These are phyloP conservation scores for Pythium brassicae DNA, from an alignment of 352 stramenopile species.

Conservation along the genomic window DNA sequence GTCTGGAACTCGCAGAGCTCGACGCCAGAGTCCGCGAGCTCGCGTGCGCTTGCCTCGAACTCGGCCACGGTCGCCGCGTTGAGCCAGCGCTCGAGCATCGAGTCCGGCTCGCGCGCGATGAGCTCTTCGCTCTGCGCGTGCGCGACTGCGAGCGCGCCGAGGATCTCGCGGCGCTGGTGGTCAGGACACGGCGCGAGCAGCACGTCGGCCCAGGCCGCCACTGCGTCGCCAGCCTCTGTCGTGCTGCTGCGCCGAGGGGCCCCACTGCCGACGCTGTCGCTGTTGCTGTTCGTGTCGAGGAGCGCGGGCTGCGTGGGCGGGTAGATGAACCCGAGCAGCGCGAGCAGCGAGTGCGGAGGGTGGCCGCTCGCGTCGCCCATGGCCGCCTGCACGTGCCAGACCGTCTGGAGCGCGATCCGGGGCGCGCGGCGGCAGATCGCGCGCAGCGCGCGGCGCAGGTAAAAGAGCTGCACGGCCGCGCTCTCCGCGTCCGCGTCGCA, in stretches of 20 bases:
- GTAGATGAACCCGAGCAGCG: slow-evolving; percentile 63
- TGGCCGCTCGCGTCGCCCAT: slow-evolving; percentile 47
- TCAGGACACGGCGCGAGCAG: slow-evolving; percentile 54
- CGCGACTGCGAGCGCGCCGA: slow-evolving; percentile 32
- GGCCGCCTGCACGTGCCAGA: slow-evolving; percentile 74
- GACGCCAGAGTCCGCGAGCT: slow-evolving; percentile 38
- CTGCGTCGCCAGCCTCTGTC: slow-evolving; percentile 4
- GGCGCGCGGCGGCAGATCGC: slow-evolving; percentile 67
- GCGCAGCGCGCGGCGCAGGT: slow-evolving; percentile 58
- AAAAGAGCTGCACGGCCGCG: slow-evolving; percentile 55
- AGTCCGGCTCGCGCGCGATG: slow-evolving; percentile 42
- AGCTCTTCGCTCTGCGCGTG: slow-evolving; percentile 33
- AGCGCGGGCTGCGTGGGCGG: slow-evolving; percentile 18
- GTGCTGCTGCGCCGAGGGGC: neutral
- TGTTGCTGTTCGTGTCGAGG: neutral
- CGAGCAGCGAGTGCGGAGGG: slow-evolving; percentile 57
- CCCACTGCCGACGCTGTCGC: neutral
- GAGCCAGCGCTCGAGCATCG: slow-evolving; percentile 56
- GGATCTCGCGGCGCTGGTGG: slow-evolving; percentile 45
- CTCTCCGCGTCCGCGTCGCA: slow-evolving; percentile 44
- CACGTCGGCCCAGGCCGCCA: slow-evolving; percentile 54
- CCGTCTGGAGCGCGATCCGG: slow-evolving; percentile 71
- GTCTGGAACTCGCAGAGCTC: slow-evolving; percentile 70
- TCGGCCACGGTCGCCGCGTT: slow-evolving; percentile 41
- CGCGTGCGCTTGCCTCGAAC: slow-evolving; percentile 45